A percentile compares a stretch with the other conserved stretches of the same genome.
Evolutionary conservation across 2,329 filamentous ascomycete species (phyloP).

Genomic region (Colletotrichum sp.): DNA sequence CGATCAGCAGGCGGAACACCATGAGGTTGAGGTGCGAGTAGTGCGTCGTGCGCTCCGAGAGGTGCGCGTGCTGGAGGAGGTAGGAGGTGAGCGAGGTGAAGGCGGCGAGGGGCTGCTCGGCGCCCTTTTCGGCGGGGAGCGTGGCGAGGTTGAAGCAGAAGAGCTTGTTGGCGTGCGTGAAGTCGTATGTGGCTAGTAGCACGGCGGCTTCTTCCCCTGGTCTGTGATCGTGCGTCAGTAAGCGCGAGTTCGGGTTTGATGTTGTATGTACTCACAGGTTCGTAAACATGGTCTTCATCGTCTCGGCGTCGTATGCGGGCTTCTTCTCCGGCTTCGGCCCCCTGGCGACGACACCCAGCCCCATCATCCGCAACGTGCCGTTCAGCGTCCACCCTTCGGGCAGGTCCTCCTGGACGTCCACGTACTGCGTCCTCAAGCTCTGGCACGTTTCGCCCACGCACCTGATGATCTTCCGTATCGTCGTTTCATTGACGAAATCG

Average conservation of each 20-base stretch:
- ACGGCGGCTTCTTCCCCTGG: constrained; percentile 81
- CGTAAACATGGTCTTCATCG: constrained; percentile 81
- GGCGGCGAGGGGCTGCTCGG: constrained; percentile 77
- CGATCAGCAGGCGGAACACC: constrained; percentile 83
- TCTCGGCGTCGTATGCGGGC: constrained; percentile 73
- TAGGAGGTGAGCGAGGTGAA: constrained; percentile 93
- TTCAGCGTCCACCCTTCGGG: constrained; percentile 89
- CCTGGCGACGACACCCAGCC: constrained; percentile 76
- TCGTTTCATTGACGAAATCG: constrained; percentile 91
- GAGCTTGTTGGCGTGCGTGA: constrained; percentile 91
- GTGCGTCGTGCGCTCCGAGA: constrained; percentile 76
- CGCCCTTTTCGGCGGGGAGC: constrained; percentile 63
- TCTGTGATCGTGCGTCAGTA: constrained; percentile 48
- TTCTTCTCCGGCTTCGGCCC: constrained; percentile 68
- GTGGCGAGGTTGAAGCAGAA: constrained; percentile 87
- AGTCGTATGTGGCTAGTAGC: constrained; percentile 88
- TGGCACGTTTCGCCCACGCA: constrained; percentile 78
- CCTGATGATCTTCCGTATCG: constrained; percentile 81
- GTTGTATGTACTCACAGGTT: constrained; percentile 65
- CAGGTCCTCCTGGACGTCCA: constrained; percentile 87
- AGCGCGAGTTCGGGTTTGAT: background rate
- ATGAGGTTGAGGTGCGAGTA: constrained; percentile 89
- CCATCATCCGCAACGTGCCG: constrained; percentile 82
- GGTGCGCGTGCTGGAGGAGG: constrained; percentile 89
- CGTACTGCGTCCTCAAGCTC: constrained; percentile 73